Percentiles rank a stretch among this genome's conserved stretches.
phyloP scores from a whole-genome alignment of 1,284 basidiomycete genomes.

The Ceratobasidium sp. region DNA sequence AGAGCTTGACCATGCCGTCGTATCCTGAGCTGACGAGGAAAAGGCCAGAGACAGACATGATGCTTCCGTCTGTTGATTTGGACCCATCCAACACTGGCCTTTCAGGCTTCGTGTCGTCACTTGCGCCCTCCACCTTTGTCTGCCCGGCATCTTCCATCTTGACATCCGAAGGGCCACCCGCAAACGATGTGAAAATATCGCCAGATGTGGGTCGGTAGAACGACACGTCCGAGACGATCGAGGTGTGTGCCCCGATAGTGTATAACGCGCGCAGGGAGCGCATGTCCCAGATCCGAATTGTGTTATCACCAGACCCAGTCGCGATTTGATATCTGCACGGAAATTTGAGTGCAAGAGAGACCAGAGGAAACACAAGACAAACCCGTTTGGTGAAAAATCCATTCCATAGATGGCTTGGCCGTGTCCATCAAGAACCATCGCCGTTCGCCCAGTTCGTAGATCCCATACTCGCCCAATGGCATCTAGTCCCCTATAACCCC shows the following conservation, averaged over 20 bases:
- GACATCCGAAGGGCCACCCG: conserved; percentile 50
- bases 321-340: conserved; percentile 87
- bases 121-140: conserved; percentile 43
- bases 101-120: conserved; percentile 51
- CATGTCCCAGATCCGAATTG: conserved; percentile 98
- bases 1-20: conserved; percentile 93
- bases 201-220: conserved; percentile 71
- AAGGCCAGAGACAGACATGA: conserved; percentile 78
- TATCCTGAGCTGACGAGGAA: conserved; percentile 95
- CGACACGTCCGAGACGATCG: conserved; percentile 91
- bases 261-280: conserved; percentile 89
- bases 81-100: conserved; percentile 49
- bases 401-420: conserved; percentile 92
- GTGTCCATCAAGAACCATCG: conserved; percentile 98
- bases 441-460: conserved; percentile 89
- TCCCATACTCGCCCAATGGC: conserved; percentile 99
- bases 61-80: conserved; percentile 7
- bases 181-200: conserved; percentile 47
- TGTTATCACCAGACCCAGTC: conserved; percentile 96
- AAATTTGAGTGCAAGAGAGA: conserved; percentile 6
- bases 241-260: conserved; percentile 95
- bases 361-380: conserved; percentile 48
- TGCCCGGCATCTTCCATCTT: conserved; percentile 42
- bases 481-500: conserved; percentile 78
- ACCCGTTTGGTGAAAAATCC: conserved; percentile 96